Evolutionary conservation across 371 early-diverging fungal genomes (phyloP), one percentile per base, ranked within the genome.

Genomic region (Zopfochytrium polystomum): DNA sequence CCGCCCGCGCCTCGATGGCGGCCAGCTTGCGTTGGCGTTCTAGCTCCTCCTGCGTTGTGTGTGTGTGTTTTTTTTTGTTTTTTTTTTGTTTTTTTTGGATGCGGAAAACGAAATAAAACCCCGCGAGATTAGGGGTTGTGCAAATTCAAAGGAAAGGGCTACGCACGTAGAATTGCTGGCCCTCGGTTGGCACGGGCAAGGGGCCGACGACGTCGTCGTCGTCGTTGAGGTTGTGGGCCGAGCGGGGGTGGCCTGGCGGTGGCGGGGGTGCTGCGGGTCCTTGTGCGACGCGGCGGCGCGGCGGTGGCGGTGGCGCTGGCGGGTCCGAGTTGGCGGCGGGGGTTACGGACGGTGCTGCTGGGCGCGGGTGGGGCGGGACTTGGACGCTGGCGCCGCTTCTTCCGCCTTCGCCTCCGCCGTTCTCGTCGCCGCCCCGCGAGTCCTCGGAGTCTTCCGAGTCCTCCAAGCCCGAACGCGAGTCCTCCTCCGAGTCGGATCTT

Each of bases 171-270:
- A n/a, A n/a, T 35, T 60, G 50, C 44, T 60, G 38, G 49, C 54
- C 50, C 18, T 50, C 58, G 32, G 29, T 38, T 13, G 64, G 62
- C 3, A 62, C 11, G 1, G 69, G 69, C 52, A 27, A 15, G 1
- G 69, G 69, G 2, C 69, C 69, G 26, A 65, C 22, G 20, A 31
- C 62, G 30, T 69, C 69, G 31, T 68, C 68, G n/a, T 62, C 57
- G 25, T 45, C 59, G 23, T 55, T 52, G 15, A 3, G 25, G 20
- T 52, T 38, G 60, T 13, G 23, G 22, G 42, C 34, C 7, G 45
- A n/a, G 20, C 32, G 20, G 54, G 44, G 18, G 22, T 9, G 11
- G 29, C 9, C 3, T 1, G 52, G 52, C 15, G 42, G n/a, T 26
- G 68, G 45, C 22, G 60, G 58, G 23, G 61, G 60, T 26, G 52